phyloP scores from a whole-genome alignment of 169 alveolate species.

The Plasmodium gonderi region DNA sequence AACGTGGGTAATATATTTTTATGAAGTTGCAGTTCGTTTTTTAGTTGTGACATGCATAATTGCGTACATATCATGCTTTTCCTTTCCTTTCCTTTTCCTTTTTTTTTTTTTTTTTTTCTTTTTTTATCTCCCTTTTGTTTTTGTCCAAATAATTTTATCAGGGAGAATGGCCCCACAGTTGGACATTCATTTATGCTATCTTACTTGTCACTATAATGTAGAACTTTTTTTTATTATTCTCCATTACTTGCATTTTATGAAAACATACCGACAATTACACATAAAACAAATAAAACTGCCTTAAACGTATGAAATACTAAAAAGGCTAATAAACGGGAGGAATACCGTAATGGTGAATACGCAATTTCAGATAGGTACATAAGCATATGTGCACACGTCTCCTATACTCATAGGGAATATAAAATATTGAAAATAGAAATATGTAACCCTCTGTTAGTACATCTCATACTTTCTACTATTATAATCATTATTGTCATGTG shows the following conservation, averaged over 20 bases:
- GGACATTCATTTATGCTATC: not conserved
- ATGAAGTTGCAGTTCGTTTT: not conserved
- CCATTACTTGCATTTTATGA: not conserved
- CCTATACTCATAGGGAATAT: too few species aligned
- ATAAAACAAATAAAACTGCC: not conserved
- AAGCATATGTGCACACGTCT: not conserved
- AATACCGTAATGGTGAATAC: not conserved
- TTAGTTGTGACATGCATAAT: not conserved
- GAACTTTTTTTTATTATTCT: not conserved
- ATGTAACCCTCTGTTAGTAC: too few species aligned
- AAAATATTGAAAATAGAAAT: not conserved
- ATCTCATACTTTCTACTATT: too few species aligned
- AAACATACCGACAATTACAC: not conserved
- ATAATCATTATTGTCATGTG: too few species aligned
- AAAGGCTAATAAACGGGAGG: too few species aligned
- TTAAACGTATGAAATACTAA: not conserved
- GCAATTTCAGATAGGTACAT: not conserved
- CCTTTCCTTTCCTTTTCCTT: not conserved
- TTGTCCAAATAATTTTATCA: too few species aligned
- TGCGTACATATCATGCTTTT: not conserved
- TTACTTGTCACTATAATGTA: not conserved
- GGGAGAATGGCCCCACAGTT: not conserved
- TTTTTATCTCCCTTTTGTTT: not conserved
- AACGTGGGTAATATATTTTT: not conserved
- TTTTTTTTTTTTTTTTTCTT: not conserved